phyloP scores from a whole-genome alignment of 2,329 filamentous ascomycete genomes.

The Colletotrichum destructivum region DNA sequence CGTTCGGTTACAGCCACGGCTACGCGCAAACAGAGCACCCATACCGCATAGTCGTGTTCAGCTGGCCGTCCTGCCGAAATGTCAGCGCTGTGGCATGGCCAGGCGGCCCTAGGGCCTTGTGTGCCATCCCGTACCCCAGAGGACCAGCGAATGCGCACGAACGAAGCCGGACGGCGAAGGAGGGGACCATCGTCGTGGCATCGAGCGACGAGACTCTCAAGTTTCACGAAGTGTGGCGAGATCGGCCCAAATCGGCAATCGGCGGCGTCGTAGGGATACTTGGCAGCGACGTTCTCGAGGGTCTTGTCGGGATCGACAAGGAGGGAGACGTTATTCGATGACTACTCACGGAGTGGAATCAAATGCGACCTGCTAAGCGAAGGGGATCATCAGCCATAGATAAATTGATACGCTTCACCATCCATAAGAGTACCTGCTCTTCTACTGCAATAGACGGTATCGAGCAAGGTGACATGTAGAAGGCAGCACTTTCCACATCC shows the following conservation, averaged over 20 bases:
- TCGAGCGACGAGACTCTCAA: constrained; percentile 93
- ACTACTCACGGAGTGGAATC: constrained; percentile 55
- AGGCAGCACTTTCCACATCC: no score
- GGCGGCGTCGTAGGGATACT: constrained; percentile 71
- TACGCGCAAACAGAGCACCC: constrained; percentile 87
- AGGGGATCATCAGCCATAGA: constrained; percentile 22
- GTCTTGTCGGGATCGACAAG: constrained; percentile 83
- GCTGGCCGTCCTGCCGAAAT: constrained; percentile 92
- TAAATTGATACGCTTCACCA: constrained; percentile 3
- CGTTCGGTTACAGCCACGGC: constrained; percentile 77
- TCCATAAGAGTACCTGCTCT: not conserved
- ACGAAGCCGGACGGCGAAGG: constrained; percentile 47
- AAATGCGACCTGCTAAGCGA: constrained; percentile 40
- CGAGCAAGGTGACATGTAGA: no score
- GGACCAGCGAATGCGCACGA: constrained; percentile 50
- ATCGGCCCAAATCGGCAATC: constrained; percentile 68
- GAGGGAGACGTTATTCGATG: constrained; percentile 80
- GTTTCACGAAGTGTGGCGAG: constrained; percentile 95
- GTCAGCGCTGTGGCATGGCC: constrained; percentile 90
- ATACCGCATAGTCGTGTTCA: constrained; percentile 91
- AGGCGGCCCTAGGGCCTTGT: constrained; percentile 83
- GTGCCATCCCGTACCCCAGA: constrained; percentile 87
- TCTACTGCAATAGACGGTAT: no score
- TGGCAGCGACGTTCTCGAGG: constrained; percentile 88
- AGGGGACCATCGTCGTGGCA: constrained; percentile 86